Base-by-base conservation (phyloP, 495 filamentous ascomycete species). In the Cladorrhinum samala region DNA sequence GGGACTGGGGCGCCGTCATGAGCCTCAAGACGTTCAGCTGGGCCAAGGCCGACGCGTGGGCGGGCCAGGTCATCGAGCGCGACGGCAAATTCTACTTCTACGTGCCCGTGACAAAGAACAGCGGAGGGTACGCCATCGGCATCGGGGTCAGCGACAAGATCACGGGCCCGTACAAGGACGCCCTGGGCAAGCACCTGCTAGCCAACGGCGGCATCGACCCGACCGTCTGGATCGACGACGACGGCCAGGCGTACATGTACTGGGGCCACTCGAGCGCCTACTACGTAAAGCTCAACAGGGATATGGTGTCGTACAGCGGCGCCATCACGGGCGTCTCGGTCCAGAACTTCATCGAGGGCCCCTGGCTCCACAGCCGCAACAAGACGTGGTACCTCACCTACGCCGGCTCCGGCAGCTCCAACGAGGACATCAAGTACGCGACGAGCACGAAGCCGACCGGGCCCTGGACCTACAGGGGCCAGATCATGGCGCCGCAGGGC, bases 81-180 rank as follows among this genome's bases (percentile, higher is more conserved):
- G 59, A 67, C 48, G 60, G 62, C 50, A 62, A 66, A 27, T 67
- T 67, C 57, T 69, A 67, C 57, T 63, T 41, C 21, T 68, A 68
- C 54, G 62, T 56, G 4, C 58, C 62, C 3, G 54, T 67, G 1
- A 46, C 44, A 2, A 53, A 64, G 46, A 57, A 41, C 50, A 42
- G 49, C 38, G 62, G 55, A 8, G 27, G 53, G 2, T 64, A 68
- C 49, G 56, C 62, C 23, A 62, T 69, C 8, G 65, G 60, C 14
- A 46, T 67, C 14, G 66, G 51, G 2, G 58, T 66, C 4, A 61
- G 59, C 42, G 55, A 61, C 43, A 67, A 43, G 16, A 61, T 68
- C 36, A 59, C 57, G 1, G 65, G 66, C 0, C 66, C 66, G 7
- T 68, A 68, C 52, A 53, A 43, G 20, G 66, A 68, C 44, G 65